phyloP scores from a whole-genome alignment of 2,329 filamentous ascomycete species.

The Whalleya microplaca region DNA sequence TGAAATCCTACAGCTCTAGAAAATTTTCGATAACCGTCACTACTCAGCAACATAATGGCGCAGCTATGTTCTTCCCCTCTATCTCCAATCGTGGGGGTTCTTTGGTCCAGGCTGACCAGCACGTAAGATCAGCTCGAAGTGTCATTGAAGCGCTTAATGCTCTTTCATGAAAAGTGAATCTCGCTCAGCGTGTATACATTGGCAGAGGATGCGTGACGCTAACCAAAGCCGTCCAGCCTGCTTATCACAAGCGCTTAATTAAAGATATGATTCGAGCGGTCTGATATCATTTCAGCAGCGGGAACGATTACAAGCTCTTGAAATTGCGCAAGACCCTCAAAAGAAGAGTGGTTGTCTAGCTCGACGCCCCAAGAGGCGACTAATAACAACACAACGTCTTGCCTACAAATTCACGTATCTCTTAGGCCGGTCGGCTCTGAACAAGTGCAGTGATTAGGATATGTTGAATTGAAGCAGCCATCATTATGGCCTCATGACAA shows the following conservation, averaged over 20 bases:
- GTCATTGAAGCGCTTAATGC: constrained; percentile 17
- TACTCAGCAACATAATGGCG: constrained; percentile 15
- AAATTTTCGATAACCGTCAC: constrained; percentile 18
- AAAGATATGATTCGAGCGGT: constrained; percentile 13
- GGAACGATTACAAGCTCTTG: constrained; percentile 22
- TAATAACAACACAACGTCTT: constrained; percentile 8
- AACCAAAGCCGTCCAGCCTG: constrained; percentile 3
- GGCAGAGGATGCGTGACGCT: constrained; percentile 13
- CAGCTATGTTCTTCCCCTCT: constrained; percentile 27
- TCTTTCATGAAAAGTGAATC: constrained; percentile 19
- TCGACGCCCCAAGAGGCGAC: background rate
- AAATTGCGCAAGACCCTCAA: constrained; percentile 10
- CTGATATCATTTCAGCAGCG: constrained; percentile 11
- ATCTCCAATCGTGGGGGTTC: constrained; percentile 20
- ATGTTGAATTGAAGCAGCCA: constrained; percentile 14
- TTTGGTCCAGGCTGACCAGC: constrained; percentile 13
- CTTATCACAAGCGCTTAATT: constrained; percentile 13
- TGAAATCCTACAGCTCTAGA: constrained; percentile 11
- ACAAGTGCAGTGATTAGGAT: constrained; percentile 13
- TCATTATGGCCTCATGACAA: constrained; percentile 22
- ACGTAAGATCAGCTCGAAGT: constrained; percentile 23
- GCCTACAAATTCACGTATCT: background rate
- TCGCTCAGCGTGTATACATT: constrained; percentile 4
- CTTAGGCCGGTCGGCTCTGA: background rate
- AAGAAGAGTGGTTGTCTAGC: constrained; percentile 1